These are phyloP conservation scores for Plasmopara halstedii DNA, from an alignment of 352 stramenopile species.

Conservation along the genomic window DNA sequence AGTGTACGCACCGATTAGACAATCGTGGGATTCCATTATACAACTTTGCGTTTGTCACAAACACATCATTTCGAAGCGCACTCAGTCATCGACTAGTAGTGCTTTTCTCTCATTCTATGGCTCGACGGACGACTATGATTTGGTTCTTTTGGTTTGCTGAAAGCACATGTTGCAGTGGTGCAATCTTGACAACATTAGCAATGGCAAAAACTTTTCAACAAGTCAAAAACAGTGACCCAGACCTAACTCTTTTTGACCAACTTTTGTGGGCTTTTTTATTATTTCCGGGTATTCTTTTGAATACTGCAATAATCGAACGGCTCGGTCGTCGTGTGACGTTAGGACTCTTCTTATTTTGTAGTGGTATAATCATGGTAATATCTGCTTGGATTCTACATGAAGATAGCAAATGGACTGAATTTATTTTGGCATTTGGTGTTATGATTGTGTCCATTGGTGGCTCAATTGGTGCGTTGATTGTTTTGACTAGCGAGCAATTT, in stretches of 20 bases:
- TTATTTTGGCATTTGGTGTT: slow-evolving; percentile 17
- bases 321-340: slow-evolving; percentile 26
- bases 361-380: slow-evolving; percentile 20
- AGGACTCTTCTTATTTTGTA: slow-evolving; percentile 23
- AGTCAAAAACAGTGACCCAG: slow-evolving; percentile 5
- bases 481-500: slow-evolving; percentile 42
- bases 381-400: slow-evolving; percentile 17
- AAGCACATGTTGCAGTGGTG: slow-evolving; percentile 12
- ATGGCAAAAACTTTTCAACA: slow-evolving; percentile 24
- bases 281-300: slow-evolving; percentile 33
- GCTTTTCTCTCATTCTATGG: slow-evolving; percentile 34
- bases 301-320: slow-evolving; percentile 31
- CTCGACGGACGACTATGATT: slow-evolving; percentile 31
- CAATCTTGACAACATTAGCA: slow-evolving; percentile 19
- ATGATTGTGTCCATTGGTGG: slow-evolving; percentile 21
- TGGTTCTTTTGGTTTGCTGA: slow-evolving; percentile 38
- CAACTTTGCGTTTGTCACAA: slow-evolving; percentile 16
- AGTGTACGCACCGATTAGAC: slow-evolving; percentile 13
- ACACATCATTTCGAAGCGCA: slow-evolving; percentile 30
- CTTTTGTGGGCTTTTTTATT: slow-evolving; percentile 29
- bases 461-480: slow-evolving; percentile 21
- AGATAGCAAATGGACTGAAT: slow-evolving; percentile 11
- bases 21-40: slow-evolving; percentile 18
- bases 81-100: slow-evolving; percentile 33
- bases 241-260: slow-evolving; percentile 17